Percentiles rank a stretch among this genome's conserved stretches.
Evolutionary conservation across 2,329 filamentous ascomycete genomes (phyloP).

Genomic region (Paraphaeosphaeria minitans): DNA sequence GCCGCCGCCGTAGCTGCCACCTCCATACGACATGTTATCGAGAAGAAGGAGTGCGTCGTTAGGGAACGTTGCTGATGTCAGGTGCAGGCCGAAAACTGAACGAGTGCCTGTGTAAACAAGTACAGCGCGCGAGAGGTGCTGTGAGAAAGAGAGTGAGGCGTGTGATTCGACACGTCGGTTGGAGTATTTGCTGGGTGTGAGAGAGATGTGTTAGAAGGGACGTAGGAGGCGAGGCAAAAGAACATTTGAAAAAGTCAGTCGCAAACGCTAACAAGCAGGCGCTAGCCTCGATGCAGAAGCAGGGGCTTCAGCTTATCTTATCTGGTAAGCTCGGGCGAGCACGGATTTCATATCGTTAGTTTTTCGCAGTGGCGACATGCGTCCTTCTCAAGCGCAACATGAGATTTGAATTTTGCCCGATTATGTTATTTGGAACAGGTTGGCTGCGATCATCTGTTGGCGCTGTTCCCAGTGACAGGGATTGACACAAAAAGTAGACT

Average conservation of each 20-base stretch:
- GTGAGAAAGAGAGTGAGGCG: conserved; percentile 28
- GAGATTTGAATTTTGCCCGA: not conserved
- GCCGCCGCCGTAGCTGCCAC: conserved; percentile 47
- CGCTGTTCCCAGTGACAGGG: too few species aligned
- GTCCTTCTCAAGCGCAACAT: not conserved
- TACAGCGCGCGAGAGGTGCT: conserved; percentile 23
- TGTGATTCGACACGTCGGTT: conserved; percentile 27
- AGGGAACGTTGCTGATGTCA: conserved; percentile 16
- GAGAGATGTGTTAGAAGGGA: conserved; percentile 11
- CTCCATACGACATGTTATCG: conserved; percentile 71
- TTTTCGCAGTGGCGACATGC: not conserved
- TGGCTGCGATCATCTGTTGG: not conserved
- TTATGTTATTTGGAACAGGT: not conserved
- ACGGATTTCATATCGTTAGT: too few species aligned
- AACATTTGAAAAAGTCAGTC: conserved; percentile 10
- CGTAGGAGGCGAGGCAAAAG: conserved; percentile 9
- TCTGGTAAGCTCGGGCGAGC: not conserved
- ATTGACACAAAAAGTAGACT: too few species aligned
- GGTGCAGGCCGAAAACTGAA: conserved; percentile 29
- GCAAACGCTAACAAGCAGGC: conserved; percentile 20
- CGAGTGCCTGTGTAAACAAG: conserved; percentile 27
- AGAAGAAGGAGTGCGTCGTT: conserved; percentile 39
- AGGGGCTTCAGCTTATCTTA: conserved; percentile 12
- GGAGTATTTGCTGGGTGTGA: conserved; percentile 4
- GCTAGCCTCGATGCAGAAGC: conserved; percentile 17